Conservation (phyloP, 495 filamentous ascomycete genomes). For the Penicillium pancosmium region DNA sequence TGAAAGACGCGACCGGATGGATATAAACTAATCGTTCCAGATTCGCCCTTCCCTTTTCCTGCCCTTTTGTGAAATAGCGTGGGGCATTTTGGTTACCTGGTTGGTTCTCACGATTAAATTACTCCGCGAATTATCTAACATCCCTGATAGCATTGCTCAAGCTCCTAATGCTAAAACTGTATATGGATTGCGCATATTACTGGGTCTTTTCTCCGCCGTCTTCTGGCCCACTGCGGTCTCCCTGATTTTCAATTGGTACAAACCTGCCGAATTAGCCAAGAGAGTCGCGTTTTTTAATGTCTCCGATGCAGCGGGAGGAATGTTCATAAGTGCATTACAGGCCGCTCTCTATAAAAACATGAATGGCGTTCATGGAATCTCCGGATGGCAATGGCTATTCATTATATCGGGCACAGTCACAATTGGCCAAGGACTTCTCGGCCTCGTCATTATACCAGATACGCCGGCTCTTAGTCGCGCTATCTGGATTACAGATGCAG, state of each 20-base stretch:
- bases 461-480: constrained; percentile 19
- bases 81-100: constrained; percentile 13
- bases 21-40: neutral
- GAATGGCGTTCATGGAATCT: constrained; percentile 17
- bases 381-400: constrained; percentile 28
- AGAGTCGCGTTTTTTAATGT: constrained; percentile 23
- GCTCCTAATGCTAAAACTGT: constrained; percentile 18
- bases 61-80: constrained; percentile 12
- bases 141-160: constrained; percentile 1
- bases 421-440: constrained; percentile 18
- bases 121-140: neutral
- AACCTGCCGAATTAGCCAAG: constrained; percentile 18
- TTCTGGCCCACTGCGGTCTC: constrained; percentile 21
- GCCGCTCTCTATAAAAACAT: constrained; percentile 23
- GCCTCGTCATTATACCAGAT: constrained; percentile 21
- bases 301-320: constrained; percentile 19
- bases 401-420: constrained; percentile 24
- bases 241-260: constrained; percentile 27
- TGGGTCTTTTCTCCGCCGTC: constrained; percentile 23
- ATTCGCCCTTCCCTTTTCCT: constrained; percentile 6
- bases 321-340: constrained; percentile 23
- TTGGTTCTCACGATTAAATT: neutral
- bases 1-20: neutral
- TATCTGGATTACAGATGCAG: constrained; percentile 20
- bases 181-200: constrained; percentile 20